These are phyloP conservation scores for Parascedosporium putredinis DNA, from an alignment of 2,329 filamentous ascomycete genomes.

Conservation along the genomic window DNA sequence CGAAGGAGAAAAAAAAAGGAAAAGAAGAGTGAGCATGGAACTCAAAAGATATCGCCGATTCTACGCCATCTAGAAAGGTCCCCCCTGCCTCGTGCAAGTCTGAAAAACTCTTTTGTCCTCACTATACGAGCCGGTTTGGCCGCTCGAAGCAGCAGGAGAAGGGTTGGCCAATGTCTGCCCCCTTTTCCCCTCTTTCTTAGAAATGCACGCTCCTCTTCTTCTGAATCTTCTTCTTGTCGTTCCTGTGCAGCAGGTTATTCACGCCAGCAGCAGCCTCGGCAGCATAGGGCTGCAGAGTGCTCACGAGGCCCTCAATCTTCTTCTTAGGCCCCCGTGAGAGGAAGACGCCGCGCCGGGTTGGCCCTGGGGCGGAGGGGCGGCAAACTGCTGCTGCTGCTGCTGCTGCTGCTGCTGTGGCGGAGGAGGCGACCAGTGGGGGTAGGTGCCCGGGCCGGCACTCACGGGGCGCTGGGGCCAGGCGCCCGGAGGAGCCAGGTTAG, in stretches of 20 bases:
- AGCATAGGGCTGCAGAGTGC: conserved; percentile 1
- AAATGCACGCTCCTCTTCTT: conserved; percentile 41
- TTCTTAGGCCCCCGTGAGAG: conserved; percentile 15
- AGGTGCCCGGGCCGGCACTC: conserved; percentile 31
- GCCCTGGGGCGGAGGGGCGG: conserved; percentile 15
- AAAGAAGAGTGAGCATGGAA: too few relatives aligned
- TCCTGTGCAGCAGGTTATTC: conserved; percentile 31
- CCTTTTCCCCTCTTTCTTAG: conserved; percentile 13
- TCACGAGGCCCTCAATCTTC: conserved; percentile 15
- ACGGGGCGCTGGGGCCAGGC: conserved; percentile 30
- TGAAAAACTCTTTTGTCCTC: too few relatives aligned
- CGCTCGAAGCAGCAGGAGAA: too few relatives aligned
- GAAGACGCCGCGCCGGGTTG: too few relatives aligned
- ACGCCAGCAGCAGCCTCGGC: conserved; percentile 31
- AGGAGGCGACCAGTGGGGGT: conserved; percentile 1
- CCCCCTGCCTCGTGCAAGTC: too few relatives aligned
- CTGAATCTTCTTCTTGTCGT: conserved; percentile 30
- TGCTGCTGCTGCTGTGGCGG: conserved; percentile 16
- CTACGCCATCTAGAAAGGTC: too few relatives aligned
- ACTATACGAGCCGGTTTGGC: too few relatives aligned
- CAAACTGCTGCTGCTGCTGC: conserved; percentile 16
- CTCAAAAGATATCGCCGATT: too few relatives aligned
- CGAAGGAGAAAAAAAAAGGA: too few relatives aligned
- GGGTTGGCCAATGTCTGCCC: too few relatives aligned
- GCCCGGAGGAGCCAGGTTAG: neutral